Percentiles rank a stretch among this genome's conserved stretches.
Conservation (phyloP, 2,329 filamentous ascomycete genomes). For the Grosmannia clavigera region DNA sequence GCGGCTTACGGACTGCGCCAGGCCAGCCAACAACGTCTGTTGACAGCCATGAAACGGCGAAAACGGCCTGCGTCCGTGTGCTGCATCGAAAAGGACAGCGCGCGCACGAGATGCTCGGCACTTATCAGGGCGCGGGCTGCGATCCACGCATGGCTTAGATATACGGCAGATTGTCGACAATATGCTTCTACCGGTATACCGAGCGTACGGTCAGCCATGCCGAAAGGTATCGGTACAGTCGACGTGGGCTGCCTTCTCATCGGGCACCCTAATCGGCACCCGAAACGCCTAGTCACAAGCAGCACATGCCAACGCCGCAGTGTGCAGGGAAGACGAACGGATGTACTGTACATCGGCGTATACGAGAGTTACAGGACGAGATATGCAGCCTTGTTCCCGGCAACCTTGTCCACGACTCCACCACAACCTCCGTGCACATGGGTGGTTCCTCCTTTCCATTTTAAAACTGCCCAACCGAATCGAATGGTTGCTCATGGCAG, state of each 20-base stretch:
- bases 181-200: not conserved
- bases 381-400: slow-evolving; percentile 2
- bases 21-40: not conserved
- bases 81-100: not conserved
- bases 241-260: not conserved
- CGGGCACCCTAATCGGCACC: not conserved
- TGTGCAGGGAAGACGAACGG: too few species aligned
- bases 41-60: not conserved
- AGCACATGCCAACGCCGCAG: too few species aligned
- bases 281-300: not conserved
- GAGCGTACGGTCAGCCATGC: not conserved
- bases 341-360: not conserved
- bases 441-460: not conserved
- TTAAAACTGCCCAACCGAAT: not conserved
- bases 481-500: not conserved
- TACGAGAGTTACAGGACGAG: not conserved
- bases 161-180: not conserved
- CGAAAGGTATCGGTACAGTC: not conserved
- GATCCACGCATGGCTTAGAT: too few species aligned
- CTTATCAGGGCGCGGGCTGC: too few species aligned
- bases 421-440: not conserved
- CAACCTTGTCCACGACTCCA: not conserved
- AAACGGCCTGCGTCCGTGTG: not conserved
- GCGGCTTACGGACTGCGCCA: not conserved
- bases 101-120: not conserved